Conservation (phyloP, 2,329 filamentous ascomycete genomes). For the Helicocarpus griseus region DNA sequence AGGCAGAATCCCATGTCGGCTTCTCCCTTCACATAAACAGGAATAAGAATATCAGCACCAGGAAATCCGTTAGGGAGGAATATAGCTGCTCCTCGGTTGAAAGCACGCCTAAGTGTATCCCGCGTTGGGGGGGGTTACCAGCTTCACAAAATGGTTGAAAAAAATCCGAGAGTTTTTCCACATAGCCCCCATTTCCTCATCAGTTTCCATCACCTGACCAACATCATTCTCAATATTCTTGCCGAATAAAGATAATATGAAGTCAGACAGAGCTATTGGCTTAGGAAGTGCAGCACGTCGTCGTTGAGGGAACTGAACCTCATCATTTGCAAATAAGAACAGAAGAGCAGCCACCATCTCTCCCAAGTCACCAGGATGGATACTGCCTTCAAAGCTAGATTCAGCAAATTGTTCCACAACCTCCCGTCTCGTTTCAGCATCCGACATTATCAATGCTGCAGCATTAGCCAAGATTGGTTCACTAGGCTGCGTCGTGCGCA, state of each 20-base stretch:
- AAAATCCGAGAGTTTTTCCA: background rate
- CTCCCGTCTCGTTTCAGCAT: background rate
- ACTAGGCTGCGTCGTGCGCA: background rate
- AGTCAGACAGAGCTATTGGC: background rate
- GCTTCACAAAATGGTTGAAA: slow-evolving; percentile 1
- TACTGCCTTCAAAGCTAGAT: background rate
- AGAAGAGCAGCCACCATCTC: background rate
- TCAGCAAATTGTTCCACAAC: background rate
- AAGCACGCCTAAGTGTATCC: background rate
- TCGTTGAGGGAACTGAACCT: background rate
- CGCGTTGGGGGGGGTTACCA: background rate
- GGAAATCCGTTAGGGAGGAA: background rate
- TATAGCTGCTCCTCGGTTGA: background rate
- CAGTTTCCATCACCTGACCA: background rate
- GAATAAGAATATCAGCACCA: slow-evolving; percentile 1
- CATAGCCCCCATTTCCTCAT: background rate
- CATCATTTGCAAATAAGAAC: background rate
- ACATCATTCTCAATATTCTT: background rate
- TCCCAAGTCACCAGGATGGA: background rate
- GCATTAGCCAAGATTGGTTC: background rate
- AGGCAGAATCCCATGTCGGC: background rate
- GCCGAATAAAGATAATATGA: background rate
- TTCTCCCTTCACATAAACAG: background rate
- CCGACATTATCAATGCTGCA: background rate
- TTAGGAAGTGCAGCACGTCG: too few relatives aligned